Evolutionary conservation across 495 filamentous ascomycete species (phyloP), one percentile per base, ranked within the genome.

Genomic region (Penicillium tannophilum): DNA sequence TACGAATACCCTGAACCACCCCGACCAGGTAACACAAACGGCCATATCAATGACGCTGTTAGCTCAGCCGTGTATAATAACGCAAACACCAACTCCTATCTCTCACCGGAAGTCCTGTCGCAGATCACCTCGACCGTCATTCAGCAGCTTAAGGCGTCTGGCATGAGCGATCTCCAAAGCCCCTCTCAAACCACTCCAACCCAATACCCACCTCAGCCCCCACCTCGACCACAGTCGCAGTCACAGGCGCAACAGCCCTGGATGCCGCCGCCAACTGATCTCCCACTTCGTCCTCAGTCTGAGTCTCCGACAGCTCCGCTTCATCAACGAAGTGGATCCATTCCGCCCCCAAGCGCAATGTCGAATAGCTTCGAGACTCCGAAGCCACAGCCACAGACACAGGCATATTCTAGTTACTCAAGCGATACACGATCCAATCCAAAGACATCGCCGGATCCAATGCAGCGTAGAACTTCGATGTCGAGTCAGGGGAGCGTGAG

Each of bases 51-150:
- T 58, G 79, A 82, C 39, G 80, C 80, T 56, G 78, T 83, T 28
- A 72, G 62, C 52, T 78, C 76, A 8, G 79, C 81, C 2, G 73
- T 82, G 17, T 42, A 54, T 30, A 54, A 74, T 42, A 67, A 70
- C 44, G 66, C 69, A 6, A 71, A 73, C 36, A 66, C 68, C 17
- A 56, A 72, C 1, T 63, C 63, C 19, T 76, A 79, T 42, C 56
- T 82, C 14, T 75, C 80, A 2, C 81, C 79, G 1, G 81, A 84
- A 8, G 62, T 83, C 4, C 63, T 84, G 39, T 72, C 76, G 24
- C 79, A 82, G 57, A 77, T 80, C 52, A 84, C 81, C 1, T 76
- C 80, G 31, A 82, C 68, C 14, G 81, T 84, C 2, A 79, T 84
- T 48, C 79, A 84, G 58, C 79, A 83, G 47, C 71, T 84, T 8